A percentile compares a stretch with the other conserved stretches of the same genome.
Conservation (phyloP, 441 rosid genomes). For the Croton setiger region DNA sequence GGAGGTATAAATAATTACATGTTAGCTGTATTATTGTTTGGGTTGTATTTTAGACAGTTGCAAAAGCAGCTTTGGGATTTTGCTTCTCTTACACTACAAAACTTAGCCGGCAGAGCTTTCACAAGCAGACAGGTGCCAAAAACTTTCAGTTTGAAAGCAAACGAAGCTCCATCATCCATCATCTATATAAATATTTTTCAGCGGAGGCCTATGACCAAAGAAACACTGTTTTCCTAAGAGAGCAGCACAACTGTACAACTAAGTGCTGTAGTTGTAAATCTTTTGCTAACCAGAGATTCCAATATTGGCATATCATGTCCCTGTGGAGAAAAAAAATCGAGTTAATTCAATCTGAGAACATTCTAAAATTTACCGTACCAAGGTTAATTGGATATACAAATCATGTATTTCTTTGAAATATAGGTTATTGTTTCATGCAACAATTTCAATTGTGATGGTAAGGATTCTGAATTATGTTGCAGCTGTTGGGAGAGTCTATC, state of each 20-base stretch:
- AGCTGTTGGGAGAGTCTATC: not conserved
- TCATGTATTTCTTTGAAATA: not conserved
- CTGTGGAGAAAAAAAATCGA: slow-evolving; percentile 10
- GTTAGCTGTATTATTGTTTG: slow-evolving; percentile 27
- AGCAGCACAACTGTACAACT: slow-evolving; percentile 16
- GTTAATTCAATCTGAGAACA: not conserved
- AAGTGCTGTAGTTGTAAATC: slow-evolving; percentile 16
- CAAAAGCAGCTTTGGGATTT: slow-evolving; percentile 20
- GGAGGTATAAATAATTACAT: slow-evolving; percentile 41
- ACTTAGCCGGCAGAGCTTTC: slow-evolving; percentile 29
- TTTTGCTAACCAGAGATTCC: slow-evolving; percentile 14
- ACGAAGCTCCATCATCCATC: slow-evolving; percentile 2
- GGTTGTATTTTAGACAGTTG: slow-evolving; percentile 20
- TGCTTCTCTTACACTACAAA: slow-evolving; percentile 40
- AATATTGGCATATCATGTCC: slow-evolving; percentile 22
- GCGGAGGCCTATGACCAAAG: not conserved
- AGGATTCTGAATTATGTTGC: not conserved
- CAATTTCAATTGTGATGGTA: too few species aligned
- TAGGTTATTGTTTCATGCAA: not conserved
- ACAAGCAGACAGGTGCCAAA: slow-evolving; percentile 12
- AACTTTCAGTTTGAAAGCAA: slow-evolving; percentile 31
- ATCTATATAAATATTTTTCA: not conserved
- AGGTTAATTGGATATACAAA: not conserved
- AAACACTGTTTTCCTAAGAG: not conserved
- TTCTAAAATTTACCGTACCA: not conserved